phyloP scores from a whole-genome alignment of 371 early-diverging fungal genomes.

The Batrachochytrium dendrobatidis region DNA sequence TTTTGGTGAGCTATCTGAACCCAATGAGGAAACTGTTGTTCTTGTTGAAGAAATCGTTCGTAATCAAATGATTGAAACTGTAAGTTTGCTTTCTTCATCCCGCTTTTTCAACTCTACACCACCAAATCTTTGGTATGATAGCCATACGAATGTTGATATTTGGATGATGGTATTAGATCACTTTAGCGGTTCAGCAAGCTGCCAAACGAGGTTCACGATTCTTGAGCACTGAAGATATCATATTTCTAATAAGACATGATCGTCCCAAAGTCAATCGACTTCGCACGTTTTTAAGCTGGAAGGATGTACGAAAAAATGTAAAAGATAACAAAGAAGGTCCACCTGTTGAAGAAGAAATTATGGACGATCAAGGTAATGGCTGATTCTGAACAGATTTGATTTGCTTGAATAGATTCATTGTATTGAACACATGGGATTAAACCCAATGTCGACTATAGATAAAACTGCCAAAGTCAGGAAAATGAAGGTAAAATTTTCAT shows the following conservation, averaged over 20 bases:
- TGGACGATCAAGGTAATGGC: conserved; percentile 57
- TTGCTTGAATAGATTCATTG: neutral
- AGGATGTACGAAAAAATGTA: conserved; percentile 89
- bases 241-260: conserved; percentile 94
- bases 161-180: conserved; percentile 42
- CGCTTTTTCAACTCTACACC: neutral
- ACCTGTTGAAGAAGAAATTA: conserved; percentile 54
- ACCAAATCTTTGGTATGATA: neutral
- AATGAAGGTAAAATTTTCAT: conserved; percentile 78
- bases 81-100: conserved; percentile 28
- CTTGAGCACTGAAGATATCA: conserved; percentile 85
- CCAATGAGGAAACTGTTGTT: conserved; percentile 74
- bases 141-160: neutral
- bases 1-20: conserved; percentile 89
- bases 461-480: conserved; percentile 52
- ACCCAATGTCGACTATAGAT: conserved; percentile 14
- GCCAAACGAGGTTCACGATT: conserved; percentile 73
- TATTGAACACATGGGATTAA: neutral
- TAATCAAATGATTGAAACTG: conserved; percentile 90
- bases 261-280: conserved; percentile 85
- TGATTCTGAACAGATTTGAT: neutral
- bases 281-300: conserved; percentile 86
- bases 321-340: conserved; percentile 54
- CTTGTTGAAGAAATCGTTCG: conserved; percentile 82
- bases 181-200: conserved; percentile 80